Base-by-base conservation (phyloP, 495 filamentous ascomycete genomes). In the Annulohypoxylon nitens region DNA sequence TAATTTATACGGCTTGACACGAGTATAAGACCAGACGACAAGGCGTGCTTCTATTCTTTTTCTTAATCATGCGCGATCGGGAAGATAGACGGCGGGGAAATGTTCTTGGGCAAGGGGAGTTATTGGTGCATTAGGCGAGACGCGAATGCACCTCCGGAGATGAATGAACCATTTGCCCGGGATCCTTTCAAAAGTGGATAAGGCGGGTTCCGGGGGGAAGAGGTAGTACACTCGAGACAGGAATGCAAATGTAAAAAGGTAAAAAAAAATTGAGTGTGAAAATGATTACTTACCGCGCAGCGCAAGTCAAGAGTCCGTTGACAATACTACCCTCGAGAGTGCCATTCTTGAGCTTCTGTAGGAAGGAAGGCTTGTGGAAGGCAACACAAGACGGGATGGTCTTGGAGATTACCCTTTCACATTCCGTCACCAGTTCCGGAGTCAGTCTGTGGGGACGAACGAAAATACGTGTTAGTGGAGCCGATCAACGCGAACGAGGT, bases 281-380 rank as follows among this genome's bases (percentile, higher is more conserved):
- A 43, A 43, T 37, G 26, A 11, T 62, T 54, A 58, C 84, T 68
- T 80, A 86, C 84, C 84, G 79, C 50, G 84, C 83, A 48, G 82
- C 84, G 3, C 80, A 83, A 20, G 84, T 84, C 16, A 86, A 76
- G 18, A 86, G 78, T 12, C 83, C 83, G 55, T 85, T 84, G 36
- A 86, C 80, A 69, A 86, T 84, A 43, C 80, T 82, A 3, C 79
- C 78, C 37, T 86, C 84, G 59, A 86, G 80, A 14, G 78, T 78
- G 6, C 75, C 75, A 39, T 80, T 84, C 80, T 86, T 85, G 20
- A 86, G 78, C 70, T 86, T 83, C 74, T 84, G 82, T 39, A 86
- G 62, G 61, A 85, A 85, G 5, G 84, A 84, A 51, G 84, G 83
- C 75, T 86, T 86, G 78, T 86, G 84, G 74, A 86, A 86, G 51